These are phyloP conservation scores for Thozetella sp. DNA, from an alignment of 495 filamentous ascomycete genomes.

Conservation along the genomic window DNA sequence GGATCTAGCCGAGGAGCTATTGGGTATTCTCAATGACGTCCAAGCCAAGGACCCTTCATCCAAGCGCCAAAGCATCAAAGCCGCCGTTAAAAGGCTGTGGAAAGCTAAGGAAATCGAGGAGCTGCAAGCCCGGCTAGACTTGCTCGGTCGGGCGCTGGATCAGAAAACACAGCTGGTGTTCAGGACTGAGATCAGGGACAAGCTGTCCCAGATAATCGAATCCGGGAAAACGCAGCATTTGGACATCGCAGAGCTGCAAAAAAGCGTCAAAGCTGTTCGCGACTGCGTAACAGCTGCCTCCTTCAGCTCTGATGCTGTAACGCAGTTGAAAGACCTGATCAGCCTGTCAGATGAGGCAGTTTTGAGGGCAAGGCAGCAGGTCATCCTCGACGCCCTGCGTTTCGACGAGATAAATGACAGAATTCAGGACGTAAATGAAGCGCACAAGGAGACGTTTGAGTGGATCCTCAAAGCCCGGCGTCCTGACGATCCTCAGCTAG, in stretches of 20 bases:
- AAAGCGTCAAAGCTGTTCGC: neutral
- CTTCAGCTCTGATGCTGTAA: neutral
- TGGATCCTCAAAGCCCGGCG: too few species aligned
- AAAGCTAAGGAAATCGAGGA: constrained; percentile 14
- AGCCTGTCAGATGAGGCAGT: constrained; percentile 10
- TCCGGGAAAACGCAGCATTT: neutral
- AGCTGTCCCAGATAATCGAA: neutral
- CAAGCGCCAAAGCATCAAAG: constrained; percentile 7
- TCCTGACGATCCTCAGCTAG: too few species aligned
- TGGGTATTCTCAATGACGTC: constrained; percentile 17
- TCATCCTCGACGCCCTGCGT: constrained; percentile 12
- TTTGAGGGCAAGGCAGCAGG: constrained; percentile 7
- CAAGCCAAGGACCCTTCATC: constrained; percentile 15
- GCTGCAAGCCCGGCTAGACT: constrained; percentile 12
- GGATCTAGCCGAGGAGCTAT: constrained; percentile 11
- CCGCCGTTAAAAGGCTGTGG: constrained; percentile 8
- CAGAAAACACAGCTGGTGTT: neutral
- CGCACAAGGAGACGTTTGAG: neutral
- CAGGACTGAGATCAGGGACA: neutral
- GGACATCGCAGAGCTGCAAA: neutral
- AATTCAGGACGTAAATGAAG: neutral
- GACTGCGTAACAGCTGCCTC: neutral
- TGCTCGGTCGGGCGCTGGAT: constrained; percentile 5
- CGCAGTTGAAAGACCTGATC: neutral
- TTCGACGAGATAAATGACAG: constrained; percentile 15